A percentile compares a stretch with the other conserved stretches of the same genome.
Evolutionary conservation across 192 early-diverging fungal genomes (phyloP).

Genomic region (Phycomyces blakesleeanus): DNA sequence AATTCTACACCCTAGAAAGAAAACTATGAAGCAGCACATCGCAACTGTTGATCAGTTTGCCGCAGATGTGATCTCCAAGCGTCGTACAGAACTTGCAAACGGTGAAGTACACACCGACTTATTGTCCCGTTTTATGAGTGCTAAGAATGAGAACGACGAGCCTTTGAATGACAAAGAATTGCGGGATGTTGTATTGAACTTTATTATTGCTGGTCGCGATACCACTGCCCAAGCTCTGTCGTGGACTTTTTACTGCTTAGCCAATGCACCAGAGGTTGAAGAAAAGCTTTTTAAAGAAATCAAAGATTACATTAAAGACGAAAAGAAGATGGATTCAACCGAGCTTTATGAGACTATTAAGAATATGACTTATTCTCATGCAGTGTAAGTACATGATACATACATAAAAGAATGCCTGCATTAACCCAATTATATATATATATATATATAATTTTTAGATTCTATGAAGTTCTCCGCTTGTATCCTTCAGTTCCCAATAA

Average conservation of each 20-base stretch:
- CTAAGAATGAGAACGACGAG: conserved; percentile 25
- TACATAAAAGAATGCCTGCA: conserved; percentile 15
- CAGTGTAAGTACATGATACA: conserved; percentile 22
- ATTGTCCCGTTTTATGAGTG: conserved; percentile 32
- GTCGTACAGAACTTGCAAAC: conserved; percentile 23
- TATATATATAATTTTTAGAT: conserved; percentile 1
- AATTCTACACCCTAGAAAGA: conserved; percentile 14
- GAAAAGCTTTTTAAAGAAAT: conserved; percentile 43
- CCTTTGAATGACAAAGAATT: conserved; percentile 26
- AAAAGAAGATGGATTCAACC: conserved; percentile 18
- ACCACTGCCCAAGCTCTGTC: conserved; percentile 53
- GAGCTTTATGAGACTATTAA: conserved; percentile 29
- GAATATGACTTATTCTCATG: conserved; percentile 35
- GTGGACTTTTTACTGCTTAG: conserved; percentile 45
- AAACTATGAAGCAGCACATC: conserved; percentile 22
- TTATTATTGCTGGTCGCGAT: conserved; percentile 43
- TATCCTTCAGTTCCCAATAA: conserved; percentile 65
- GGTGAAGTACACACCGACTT: conserved; percentile 20
- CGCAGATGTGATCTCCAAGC: conserved; percentile 19
- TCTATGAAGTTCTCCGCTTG: conserved; percentile 58
- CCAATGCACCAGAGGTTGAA: conserved; percentile 39
- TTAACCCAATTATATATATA: conserved; percentile 38
- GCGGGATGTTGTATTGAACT: conserved; percentile 36
- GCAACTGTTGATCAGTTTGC: conserved; percentile 29
- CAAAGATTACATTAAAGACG: conserved; percentile 25